Evolutionary conservation across 768 basidiomycete genomes (phyloP).

Genomic region (Tremella yokohamensis): DNA sequence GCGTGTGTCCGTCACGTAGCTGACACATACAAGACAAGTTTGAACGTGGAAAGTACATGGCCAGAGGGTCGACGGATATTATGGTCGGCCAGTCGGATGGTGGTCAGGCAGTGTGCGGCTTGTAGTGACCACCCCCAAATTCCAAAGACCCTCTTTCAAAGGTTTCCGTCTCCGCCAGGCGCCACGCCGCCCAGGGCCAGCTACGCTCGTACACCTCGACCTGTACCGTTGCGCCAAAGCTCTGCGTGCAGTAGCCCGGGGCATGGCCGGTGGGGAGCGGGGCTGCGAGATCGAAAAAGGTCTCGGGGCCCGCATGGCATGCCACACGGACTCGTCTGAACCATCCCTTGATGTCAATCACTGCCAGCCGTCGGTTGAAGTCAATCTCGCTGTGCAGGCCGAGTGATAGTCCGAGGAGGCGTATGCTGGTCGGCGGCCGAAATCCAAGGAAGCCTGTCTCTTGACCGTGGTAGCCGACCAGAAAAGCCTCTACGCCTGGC

Average conservation of each 20-base stretch:
- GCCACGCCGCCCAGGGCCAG: slow-evolving; percentile 22
- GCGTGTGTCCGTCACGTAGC: too few species aligned
- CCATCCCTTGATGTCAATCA: slow-evolving; percentile 33
- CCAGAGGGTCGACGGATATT: too few species aligned
- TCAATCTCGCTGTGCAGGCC: slow-evolving; percentile 22
- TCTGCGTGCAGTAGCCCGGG: slow-evolving; percentile 25
- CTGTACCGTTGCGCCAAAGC: slow-evolving; percentile 24
- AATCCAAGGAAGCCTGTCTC: slow-evolving; percentile 9
- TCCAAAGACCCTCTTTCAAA: slow-evolving; percentile 31
- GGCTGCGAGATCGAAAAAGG: slow-evolving; percentile 31
- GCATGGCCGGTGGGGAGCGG: slow-evolving; percentile 30
- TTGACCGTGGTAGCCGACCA: slow-evolving; percentile 30
- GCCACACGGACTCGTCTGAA: slow-evolving; percentile 20
- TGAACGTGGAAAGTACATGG: too few species aligned
- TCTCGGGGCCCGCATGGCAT: slow-evolving; percentile 13
- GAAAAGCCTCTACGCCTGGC: slow-evolving; percentile 30
- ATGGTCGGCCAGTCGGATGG: too few species aligned
- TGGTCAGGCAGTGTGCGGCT: slow-evolving; percentile 17
- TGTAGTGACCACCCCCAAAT: slow-evolving; percentile 35
- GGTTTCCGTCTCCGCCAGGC: slow-evolving; percentile 12
- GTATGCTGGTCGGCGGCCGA: slow-evolving; percentile 29
- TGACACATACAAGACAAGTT: too few species aligned
- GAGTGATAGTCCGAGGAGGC: slow-evolving; percentile 24
- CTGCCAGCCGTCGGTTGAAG: slow-evolving; percentile 12
- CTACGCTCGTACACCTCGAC: slow-evolving; percentile 23